Evolutionary conservation across 2,329 filamentous ascomycete genomes (phyloP).

Genomic region (Stachybotrys elegans): DNA sequence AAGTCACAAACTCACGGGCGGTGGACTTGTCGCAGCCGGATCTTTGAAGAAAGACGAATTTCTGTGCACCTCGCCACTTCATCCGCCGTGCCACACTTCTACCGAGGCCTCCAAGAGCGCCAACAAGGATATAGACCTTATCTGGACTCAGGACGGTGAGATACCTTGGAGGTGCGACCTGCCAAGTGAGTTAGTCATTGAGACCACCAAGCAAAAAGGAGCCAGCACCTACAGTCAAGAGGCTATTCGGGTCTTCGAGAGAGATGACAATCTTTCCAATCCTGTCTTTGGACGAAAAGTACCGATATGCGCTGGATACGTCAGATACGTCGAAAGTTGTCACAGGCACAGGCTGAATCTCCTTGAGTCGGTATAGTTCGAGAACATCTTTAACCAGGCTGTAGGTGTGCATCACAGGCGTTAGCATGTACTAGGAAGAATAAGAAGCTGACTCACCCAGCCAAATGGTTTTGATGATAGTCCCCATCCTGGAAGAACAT

Average conservation of each 20-base stretch:
- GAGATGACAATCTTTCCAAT: constrained; percentile 29
- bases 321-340: constrained; percentile 10
- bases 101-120: constrained; percentile 24
- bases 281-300: constrained; percentile 25
- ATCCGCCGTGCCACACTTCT: constrained; percentile 26
- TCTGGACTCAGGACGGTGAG: constrained; percentile 5
- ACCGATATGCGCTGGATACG: constrained; percentile 25
- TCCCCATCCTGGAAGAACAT: constrained; percentile 3
- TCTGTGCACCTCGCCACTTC: constrained; percentile 16
- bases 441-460: not conserved
- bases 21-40: not conserved
- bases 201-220: not conserved
- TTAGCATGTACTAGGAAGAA: too few relatives aligned
- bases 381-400: constrained; percentile 4
- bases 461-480: not conserved
- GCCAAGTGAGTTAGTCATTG: too few relatives aligned
- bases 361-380: constrained; percentile 11
- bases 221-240: constrained; percentile 1
- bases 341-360: constrained; percentile 10
- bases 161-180: constrained; percentile 5
- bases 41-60: not conserved
- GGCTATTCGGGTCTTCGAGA: constrained; percentile 7
- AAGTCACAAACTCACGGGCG: not conserved
- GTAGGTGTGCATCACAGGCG: not conserved
- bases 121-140: constrained; percentile 13